Percentiles rank a stretch among this genome's conserved stretches.
phyloP scores from a whole-genome alignment of 257 asterid genomes.

The Nicotiana benthamiana region DNA sequence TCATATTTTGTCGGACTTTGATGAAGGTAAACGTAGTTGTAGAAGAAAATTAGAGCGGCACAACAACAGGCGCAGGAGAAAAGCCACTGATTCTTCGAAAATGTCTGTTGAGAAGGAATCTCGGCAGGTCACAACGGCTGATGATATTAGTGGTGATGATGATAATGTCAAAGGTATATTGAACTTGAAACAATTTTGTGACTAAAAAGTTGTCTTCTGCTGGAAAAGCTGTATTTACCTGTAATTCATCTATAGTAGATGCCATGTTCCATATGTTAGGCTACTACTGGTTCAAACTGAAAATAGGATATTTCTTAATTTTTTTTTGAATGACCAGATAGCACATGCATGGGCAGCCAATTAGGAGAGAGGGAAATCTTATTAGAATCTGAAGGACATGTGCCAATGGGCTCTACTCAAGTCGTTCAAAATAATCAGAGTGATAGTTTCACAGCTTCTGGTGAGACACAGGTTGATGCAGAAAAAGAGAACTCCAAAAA shows the following conservation, averaged over 20 bases:
- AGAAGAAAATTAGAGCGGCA: constrained; percentile 88
- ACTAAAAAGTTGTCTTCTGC: background rate
- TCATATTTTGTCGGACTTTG: constrained; percentile 74
- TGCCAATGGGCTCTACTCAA: constrained; percentile 29
- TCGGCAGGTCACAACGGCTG: constrained; percentile 32
- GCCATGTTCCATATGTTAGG: background rate
- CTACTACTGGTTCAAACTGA: background rate
- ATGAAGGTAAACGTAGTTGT: constrained; percentile 89
- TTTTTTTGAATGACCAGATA: constrained; percentile 34
- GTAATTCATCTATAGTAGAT: background rate
- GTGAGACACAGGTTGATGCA: constrained; percentile 32
- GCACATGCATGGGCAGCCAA: constrained; percentile 32
- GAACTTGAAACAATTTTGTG: background rate
- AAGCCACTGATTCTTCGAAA: constrained; percentile 46
- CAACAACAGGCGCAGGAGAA: constrained; percentile 77
- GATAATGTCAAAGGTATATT: constrained; percentile 54
- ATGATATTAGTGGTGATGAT: constrained; percentile 56
- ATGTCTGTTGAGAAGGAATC: constrained; percentile 39
- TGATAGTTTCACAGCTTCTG: constrained; percentile 40
- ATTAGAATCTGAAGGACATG: constrained; percentile 51
- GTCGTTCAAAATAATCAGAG: constrained; percentile 44
- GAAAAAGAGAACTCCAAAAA: constrained; percentile 38
- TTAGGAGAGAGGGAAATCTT: constrained; percentile 37
- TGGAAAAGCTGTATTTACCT: background rate
- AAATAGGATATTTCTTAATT: constrained; percentile 1